Conservation (phyloP, 2,329 filamentous ascomycete genomes). For the Exserohilum rostratum region DNA sequence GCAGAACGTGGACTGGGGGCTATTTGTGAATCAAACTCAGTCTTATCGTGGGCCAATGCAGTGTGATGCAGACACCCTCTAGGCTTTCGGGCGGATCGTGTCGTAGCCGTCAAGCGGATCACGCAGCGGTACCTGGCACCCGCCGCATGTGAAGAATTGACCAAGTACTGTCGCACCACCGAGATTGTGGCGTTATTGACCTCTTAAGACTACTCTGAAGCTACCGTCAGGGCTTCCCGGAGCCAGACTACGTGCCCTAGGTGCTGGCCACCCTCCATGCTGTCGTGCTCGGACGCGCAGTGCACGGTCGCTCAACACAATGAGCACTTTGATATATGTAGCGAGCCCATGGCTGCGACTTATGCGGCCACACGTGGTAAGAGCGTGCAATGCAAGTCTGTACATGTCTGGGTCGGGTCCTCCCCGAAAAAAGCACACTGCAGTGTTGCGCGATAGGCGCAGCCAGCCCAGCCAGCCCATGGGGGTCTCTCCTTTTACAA, state of each 20-base stretch:
- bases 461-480: constrained; percentile 21
- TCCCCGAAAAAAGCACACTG: constrained; percentile 20
- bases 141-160: constrained; percentile 19
- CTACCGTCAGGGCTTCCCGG: constrained; percentile 19
- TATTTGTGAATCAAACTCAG: constrained; percentile 8
- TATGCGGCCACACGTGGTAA: constrained; percentile 38
- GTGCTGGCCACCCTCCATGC: not conserved
- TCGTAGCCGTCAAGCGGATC: constrained; percentile 29
- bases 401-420: not conserved
- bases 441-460: constrained; percentile 7
- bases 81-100: constrained; percentile 28
- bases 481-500: constrained; percentile 7
- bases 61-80: constrained; percentile 27
- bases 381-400: constrained; percentile 20
- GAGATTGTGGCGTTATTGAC: constrained; percentile 40
- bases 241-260: constrained; percentile 14
- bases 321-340: constrained; percentile 3
- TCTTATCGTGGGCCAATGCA: constrained; percentile 22
- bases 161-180: constrained; percentile 29
- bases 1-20: constrained; percentile 18
- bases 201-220: constrained; percentile 18
- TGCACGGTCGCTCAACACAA: constrained; percentile 5
- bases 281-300: constrained; percentile 7
- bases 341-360: constrained; percentile 18
- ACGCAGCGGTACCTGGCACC: constrained; percentile 33